Conservation (phyloP, 805 yeast species). For the Kuraishia borneana region DNA sequence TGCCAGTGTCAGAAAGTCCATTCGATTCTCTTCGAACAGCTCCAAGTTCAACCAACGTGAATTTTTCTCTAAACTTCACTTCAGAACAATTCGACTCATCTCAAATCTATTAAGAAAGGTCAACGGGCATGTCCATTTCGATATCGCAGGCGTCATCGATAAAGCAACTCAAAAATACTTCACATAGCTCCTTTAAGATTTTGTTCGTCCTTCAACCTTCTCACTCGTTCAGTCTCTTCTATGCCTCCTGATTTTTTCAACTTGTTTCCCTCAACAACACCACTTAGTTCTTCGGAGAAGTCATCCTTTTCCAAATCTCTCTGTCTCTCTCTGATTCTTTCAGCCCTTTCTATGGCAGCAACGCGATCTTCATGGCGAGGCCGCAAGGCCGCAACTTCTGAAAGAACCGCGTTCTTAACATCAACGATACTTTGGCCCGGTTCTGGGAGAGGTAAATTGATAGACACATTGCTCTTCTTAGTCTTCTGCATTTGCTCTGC, state of each 20-base stretch:
- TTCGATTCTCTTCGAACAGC: too few relatives aligned
- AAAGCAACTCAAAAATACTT: slow-evolving; percentile 10
- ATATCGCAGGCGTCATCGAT: not conserved
- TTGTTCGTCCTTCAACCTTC: slow-evolving; percentile 60
- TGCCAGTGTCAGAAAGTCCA: too few relatives aligned
- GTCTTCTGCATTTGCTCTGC: slow-evolving; percentile 65
- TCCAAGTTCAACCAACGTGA: not conserved
- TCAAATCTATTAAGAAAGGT: not conserved
- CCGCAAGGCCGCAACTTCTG: slow-evolving; percentile 64
- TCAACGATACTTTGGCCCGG: slow-evolving; percentile 54
- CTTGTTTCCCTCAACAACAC: slow-evolving; percentile 68
- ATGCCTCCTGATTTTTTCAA: slow-evolving; percentile 82
- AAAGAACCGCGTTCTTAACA: slow-evolving; percentile 65
- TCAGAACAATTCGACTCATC: not conserved
- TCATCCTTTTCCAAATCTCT: slow-evolving; percentile 45
- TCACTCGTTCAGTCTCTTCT: slow-evolving; percentile 67
- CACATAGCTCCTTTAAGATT: slow-evolving; percentile 46
- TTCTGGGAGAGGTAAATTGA: slow-evolving; percentile 25
- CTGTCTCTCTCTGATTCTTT: slow-evolving; percentile 65
- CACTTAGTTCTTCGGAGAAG: slow-evolving; percentile 78
- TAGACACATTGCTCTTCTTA: slow-evolving; percentile 25
- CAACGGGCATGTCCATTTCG: not conserved
- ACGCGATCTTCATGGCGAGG: slow-evolving; percentile 82
- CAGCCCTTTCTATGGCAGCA: slow-evolving; percentile 86
- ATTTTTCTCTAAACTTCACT: not conserved